Base-by-base conservation (phyloP, 2,329 filamentous ascomycete species). In the Chaetoscypha palmicola region DNA sequence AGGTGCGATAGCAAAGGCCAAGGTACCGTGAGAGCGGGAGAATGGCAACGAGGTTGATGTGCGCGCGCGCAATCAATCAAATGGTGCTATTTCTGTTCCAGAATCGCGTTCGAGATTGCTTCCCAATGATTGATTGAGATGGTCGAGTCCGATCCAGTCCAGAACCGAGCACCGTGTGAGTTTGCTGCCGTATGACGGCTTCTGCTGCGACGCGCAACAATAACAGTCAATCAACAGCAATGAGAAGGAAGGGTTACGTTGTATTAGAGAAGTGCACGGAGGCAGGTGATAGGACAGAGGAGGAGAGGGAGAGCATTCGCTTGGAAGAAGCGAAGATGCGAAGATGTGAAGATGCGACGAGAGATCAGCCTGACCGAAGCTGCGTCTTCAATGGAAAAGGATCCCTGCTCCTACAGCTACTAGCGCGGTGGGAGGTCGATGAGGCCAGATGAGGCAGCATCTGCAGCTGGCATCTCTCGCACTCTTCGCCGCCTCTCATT, bases 291-390 rank as follows among this genome's bases (percentile, higher is more conserved):
- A 5, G 9, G 9, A 5, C 30, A 24, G 14, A 36, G 33, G 33
- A 41, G 32, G 23, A 40, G 26, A 38, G 23, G 26, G 33, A 26
- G 38, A 41, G 34, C 14, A 22, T 26, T 26, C 9, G 36, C 20
- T 19, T 38, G 36, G 8, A 7, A 17, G 22, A 5, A 19, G 8
- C 8, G 8, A n/a, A 14, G 7, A n/a, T n/a, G n/a, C n/a, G n/a
- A n/a, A n/a, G n/a, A n/a, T n/a, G n/a, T n/a, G n/a, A n/a, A 9
- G 10, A 14, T 38, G 30, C 21, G 16, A 31, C 28, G 32, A 41
- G 37, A 48, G 41, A 44, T 42, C 38, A 42, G 43, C 39, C 34
- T 45, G n/a, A n/a, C n/a, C n/a, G n/a, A n/a, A n/a, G n/a, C n/a
- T n/a, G n/a, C n/a, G n/a, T n/a, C n/a, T n/a, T n/a, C n/a, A 34